Conservation (phyloP, 805 yeast species). For the Wickerhamiella parazyma region DNA sequence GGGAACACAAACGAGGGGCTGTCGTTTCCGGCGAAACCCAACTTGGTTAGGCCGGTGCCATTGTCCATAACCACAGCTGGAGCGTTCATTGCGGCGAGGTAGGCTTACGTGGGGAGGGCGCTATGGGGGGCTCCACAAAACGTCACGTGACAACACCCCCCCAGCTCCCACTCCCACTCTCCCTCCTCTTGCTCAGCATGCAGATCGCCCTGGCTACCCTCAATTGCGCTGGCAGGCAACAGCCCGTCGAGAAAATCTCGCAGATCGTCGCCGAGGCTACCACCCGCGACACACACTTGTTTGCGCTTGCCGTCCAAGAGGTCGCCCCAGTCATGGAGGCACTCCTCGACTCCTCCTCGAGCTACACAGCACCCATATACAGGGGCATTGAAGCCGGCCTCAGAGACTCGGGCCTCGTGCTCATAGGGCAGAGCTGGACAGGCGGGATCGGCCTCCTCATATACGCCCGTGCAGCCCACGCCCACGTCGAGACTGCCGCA, state of each 20-base stretch:
- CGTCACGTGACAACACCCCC: no score
- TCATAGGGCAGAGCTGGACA: conserved; percentile 13
- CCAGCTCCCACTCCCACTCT: no score
- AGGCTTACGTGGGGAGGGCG: no score
- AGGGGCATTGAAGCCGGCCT: conserved; percentile 20
- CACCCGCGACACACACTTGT: conserved; percentile 12
- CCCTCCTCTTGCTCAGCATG: background rate
- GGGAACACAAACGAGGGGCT: conserved; percentile 96
- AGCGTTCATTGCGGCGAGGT: conserved; percentile 19
- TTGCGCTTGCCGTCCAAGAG: conserved; percentile 28
- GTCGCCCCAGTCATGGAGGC: conserved; percentile 25
- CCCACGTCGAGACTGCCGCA: conserved; percentile 14
- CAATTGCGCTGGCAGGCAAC: conserved; percentile 15
- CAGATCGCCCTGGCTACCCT: conserved; percentile 12
- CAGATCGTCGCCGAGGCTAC: background rate
- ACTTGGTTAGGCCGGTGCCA: conserved; percentile 95
- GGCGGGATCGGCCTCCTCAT: conserved; percentile 25
- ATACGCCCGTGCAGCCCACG: conserved; percentile 12
- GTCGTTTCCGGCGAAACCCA: conserved; percentile 98
- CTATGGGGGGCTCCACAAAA: no score
- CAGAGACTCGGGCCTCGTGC: conserved; percentile 9
- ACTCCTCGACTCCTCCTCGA: conserved; percentile 18
- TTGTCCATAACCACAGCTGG: conserved; percentile 34
- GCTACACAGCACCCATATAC: conserved; percentile 20
- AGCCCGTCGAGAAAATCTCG: conserved; percentile 10